Percentiles rank a stretch among this genome's conserved stretches.
Evolutionary conservation across 2,329 filamentous ascomycete genomes (phyloP).

Genomic region (Talaromyces sp.): DNA sequence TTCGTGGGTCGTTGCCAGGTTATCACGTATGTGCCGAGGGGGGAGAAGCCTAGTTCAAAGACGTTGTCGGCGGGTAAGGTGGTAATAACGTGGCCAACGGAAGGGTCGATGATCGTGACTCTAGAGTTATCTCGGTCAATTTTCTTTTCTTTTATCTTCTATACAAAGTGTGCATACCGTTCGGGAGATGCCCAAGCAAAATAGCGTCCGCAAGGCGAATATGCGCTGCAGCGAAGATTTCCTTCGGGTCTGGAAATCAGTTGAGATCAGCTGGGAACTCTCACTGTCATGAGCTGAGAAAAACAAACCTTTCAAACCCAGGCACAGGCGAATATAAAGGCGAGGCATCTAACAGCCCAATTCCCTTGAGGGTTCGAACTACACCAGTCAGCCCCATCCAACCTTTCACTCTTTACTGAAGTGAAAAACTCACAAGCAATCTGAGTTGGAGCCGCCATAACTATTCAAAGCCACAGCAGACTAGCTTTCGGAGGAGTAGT

Average conservation of each 20-base stretch:
- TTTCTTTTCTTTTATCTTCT: background rate
- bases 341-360: constrained; percentile 87
- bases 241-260: constrained; percentile 68
- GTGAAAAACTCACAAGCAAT: constrained; percentile 66
- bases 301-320: constrained; percentile 63
- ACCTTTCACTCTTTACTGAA: background rate
- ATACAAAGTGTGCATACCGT: constrained; percentile 43
- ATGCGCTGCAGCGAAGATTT: constrained; percentile 89
- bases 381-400: constrained; percentile 16
- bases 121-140: constrained; percentile 34
- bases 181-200: constrained; percentile 92
- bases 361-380: constrained; percentile 92
- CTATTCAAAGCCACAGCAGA: constrained; percentile 79
- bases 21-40: constrained; percentile 84
- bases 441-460: constrained; percentile 90
- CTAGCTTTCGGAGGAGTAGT: background rate
- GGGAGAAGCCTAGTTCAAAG: constrained; percentile 93
- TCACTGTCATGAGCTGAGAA: background rate
- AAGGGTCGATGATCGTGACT: constrained; percentile 81
- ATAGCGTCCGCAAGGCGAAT: constrained; percentile 93
- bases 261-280: background rate
- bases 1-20: constrained; percentile 94
- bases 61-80: constrained; percentile 77
- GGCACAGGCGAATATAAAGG: constrained; percentile 81
- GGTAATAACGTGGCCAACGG: constrained; percentile 68